Percentiles rank a stretch among this genome's conserved stretches.
phyloP scores from a whole-genome alignment of 176 grass and related monocot species.

The Triticum turgidum region DNA sequence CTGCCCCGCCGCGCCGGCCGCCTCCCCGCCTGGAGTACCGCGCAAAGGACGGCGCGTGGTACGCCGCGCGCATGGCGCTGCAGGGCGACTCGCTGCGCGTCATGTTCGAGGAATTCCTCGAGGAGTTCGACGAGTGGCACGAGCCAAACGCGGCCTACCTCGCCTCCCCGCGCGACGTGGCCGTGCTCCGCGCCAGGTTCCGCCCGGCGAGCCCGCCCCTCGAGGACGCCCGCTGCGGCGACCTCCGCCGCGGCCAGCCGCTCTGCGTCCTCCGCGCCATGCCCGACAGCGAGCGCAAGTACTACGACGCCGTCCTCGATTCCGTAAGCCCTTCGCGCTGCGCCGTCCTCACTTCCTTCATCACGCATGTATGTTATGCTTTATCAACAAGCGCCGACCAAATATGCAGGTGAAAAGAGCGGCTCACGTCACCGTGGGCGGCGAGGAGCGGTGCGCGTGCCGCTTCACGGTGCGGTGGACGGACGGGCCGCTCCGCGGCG shows the following conservation, averaged over 20 bases:
- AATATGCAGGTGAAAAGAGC: not conserved
- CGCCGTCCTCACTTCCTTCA: not conserved
- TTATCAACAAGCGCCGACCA: not conserved
- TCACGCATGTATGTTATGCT: not conserved
- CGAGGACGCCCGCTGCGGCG: constrained; percentile 43
- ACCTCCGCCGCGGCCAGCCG: constrained; percentile 20
- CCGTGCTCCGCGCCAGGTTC: constrained; percentile 38
- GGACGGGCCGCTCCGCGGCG: constrained; percentile 22
- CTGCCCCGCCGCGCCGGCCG: not conserved
- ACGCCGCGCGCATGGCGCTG: constrained; percentile 25
- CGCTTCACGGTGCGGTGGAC: constrained; percentile 33
- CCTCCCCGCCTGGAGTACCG: constrained; percentile 26
- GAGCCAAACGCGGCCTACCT: not conserved
- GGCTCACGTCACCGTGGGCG: constrained; percentile 7
- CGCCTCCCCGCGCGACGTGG: not conserved
- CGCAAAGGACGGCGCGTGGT: constrained; percentile 46
- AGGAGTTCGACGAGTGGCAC: constrained; percentile 45
- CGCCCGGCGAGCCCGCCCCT: not conserved
- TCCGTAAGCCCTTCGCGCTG: constrained; percentile 23
- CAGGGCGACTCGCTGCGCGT: constrained; percentile 37
- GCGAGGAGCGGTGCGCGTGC: constrained; percentile 44
- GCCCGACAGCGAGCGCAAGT: constrained; percentile 9
- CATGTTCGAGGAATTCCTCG: constrained; percentile 43
- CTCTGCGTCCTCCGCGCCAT: constrained; percentile 43
- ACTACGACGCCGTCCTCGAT: constrained; percentile 42